Conservation (phyloP, 306 rosid species). For the Comarum palustre region DNA sequence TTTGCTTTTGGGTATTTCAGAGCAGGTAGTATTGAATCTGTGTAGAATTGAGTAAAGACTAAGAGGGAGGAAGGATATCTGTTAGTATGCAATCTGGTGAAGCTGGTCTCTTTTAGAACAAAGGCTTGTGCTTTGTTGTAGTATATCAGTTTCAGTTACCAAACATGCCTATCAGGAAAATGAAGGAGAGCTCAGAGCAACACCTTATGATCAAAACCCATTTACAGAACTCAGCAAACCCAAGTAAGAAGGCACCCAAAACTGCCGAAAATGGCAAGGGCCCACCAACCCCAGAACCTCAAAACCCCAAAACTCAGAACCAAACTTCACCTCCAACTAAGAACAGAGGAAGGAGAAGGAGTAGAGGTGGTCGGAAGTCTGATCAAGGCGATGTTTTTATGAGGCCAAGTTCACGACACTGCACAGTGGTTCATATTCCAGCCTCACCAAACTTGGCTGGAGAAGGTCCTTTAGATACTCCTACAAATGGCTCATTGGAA, state of each 20-base stretch:
- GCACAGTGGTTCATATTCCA: constrained; percentile 46
- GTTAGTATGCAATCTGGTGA: constrained; percentile 33
- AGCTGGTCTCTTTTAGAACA: constrained; percentile 28
- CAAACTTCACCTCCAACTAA: constrained; percentile 58
- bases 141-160: constrained; percentile 20
- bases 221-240: constrained; percentile 61
- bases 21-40: constrained; percentile 32
- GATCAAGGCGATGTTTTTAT: constrained; percentile 77
- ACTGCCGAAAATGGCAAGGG: constrained; percentile 78
- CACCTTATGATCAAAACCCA: constrained; percentile 89
- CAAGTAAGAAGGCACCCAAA: constrained; percentile 56
- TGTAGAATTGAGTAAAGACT: constrained; percentile 39
- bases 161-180: constrained; percentile 84
- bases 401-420: constrained; percentile 82
- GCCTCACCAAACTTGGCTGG: constrained; percentile 22
- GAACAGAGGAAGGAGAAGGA: constrained; percentile 79
- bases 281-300: constrained; percentile 54
- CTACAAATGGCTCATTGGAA: constrained; percentile 36
- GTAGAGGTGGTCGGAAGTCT: constrained; percentile 75
- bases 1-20: constrained; percentile 29
- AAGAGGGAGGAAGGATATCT: constrained; percentile 19
- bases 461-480: constrained; percentile 27
- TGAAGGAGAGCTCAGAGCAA: constrained; percentile 94
- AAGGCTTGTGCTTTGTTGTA: constrained; percentile 16
- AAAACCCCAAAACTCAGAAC: constrained; percentile 40